Evolutionary conservation across 768 basidiomycete species (phyloP).

Genomic region (Gymnopilus dilepis): DNA sequence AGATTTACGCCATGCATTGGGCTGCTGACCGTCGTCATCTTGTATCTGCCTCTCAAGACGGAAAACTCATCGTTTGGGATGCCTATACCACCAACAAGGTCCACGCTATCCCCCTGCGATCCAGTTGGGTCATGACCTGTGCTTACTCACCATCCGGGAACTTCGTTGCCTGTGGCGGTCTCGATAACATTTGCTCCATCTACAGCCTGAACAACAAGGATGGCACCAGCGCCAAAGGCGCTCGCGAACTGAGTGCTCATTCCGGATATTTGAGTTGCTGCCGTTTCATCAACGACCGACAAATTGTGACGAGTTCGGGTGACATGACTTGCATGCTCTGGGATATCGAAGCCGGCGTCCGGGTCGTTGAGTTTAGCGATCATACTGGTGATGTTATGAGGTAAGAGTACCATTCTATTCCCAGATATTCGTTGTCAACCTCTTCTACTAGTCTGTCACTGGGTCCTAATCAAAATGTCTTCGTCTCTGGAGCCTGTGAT

Average conservation of each 20-base stretch:
- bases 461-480: constrained; percentile 90
- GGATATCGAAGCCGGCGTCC: constrained; percentile 98
- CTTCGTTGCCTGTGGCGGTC: constrained; percentile 97
- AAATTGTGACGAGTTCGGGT: constrained; percentile 97
- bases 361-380: constrained; percentile 98
- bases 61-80: constrained; percentile 99
- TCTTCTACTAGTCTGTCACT: constrained; percentile 76
- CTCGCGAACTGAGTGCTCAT: constrained; percentile 95
- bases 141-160: constrained; percentile 97
- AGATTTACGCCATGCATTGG: constrained; percentile 99
- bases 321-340: constrained; percentile 99
- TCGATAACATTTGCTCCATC: constrained; percentile 99
- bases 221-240: constrained; percentile 82
- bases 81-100: constrained; percentile 99
- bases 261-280: constrained; percentile 98
- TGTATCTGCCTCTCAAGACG: constrained; percentile 99
- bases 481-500: constrained; percentile 99
- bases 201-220: constrained; percentile 91
- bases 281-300: constrained; percentile 97
- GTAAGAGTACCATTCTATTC: constrained; percentile 48
- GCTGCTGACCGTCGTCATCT: constrained; percentile 95
- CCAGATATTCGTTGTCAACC: constrained; percentile 21
- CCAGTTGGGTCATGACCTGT: constrained; percentile 99
- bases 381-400: constrained; percentile 99
- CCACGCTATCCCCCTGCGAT: constrained; percentile 96